Evolutionary conservation across 306 rosid species (phyloP).

Genomic region (Rosa persica): DNA sequence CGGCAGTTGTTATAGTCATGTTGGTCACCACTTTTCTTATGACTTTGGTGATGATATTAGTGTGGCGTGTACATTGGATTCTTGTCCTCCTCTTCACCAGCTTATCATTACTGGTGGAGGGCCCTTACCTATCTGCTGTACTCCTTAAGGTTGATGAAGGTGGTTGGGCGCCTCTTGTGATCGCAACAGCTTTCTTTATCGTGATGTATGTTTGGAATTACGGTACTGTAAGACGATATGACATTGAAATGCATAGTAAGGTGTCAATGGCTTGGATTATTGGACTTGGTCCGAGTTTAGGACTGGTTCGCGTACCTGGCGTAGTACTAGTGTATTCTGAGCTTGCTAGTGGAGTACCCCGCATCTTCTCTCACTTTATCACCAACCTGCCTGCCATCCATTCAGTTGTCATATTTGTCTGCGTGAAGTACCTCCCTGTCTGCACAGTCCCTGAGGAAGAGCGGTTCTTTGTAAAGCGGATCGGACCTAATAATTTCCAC

Average conservation of each 20-base stretch:
- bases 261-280: constrained; percentile 98
- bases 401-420: constrained; percentile 80
- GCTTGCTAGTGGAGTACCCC: constrained; percentile 91
- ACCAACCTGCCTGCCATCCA: constrained; percentile 97
- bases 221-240: constrained; percentile 74
- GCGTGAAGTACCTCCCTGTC: constrained; percentile 94
- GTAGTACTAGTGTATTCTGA: constrained; percentile 91
- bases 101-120: constrained; percentile 73
- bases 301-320: constrained; percentile 94
- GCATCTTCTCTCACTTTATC: constrained; percentile 89
- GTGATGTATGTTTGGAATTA: constrained; percentile 95
- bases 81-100: constrained; percentile 64
- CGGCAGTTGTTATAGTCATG: constrained; percentile 88
- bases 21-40: constrained; percentile 84
- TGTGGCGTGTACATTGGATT: constrained; percentile 94
- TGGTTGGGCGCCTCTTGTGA: constrained; percentile 95
- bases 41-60: constrained; percentile 82
- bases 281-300: constrained; percentile 94
- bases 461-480: constrained; percentile 81
- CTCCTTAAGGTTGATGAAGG: constrained; percentile 86
- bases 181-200: constrained; percentile 69
- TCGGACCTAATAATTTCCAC: constrained; percentile 80
- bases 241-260: constrained; percentile 86
- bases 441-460: constrained; percentile 92
- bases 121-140: constrained; percentile 81